A percentile compares a stretch with the other conserved stretches of the same genome.
phyloP scores from a whole-genome alignment of 306 rosid species.

The Malus fusca region DNA sequence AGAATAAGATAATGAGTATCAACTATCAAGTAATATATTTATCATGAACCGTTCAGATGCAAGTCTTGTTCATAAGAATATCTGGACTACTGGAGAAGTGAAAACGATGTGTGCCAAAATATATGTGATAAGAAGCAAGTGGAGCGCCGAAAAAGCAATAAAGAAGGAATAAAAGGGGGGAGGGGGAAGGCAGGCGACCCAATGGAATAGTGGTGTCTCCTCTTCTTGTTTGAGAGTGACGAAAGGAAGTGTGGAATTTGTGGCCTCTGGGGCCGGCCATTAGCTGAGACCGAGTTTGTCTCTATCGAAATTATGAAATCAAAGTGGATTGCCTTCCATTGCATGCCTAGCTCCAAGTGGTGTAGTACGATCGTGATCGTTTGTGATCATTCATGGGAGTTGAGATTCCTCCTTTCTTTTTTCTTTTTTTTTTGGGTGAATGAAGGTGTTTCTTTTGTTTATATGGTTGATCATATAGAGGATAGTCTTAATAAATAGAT shows the following conservation, averaged over 20 bases:
- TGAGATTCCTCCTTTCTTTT: neutral
- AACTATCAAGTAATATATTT: no score
- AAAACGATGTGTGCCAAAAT: neutral
- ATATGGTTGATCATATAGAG: no score
- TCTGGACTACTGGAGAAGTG: no score
- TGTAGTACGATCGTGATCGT: neutral
- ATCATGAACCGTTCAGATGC: no score
- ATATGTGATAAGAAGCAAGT: neutral
- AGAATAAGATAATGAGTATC: no score
- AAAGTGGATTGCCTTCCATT: neutral
- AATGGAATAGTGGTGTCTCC: slow-evolving; percentile 13
- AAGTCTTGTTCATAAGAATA: no score
- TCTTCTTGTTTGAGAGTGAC: slow-evolving; percentile 32
- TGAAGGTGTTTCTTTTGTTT: no score
- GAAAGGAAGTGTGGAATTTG: slow-evolving; percentile 15
- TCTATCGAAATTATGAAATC: neutral
- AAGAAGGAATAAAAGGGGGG: slow-evolving; percentile 6
- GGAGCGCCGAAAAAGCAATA: slow-evolving; percentile 20
- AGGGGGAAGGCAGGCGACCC: slow-evolving; percentile 10
- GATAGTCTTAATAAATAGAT: no score
- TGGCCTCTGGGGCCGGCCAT: slow-evolving; percentile 25
- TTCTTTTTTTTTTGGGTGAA: neutral
- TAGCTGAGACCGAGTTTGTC: slow-evolving; percentile 7
- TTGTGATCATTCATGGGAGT: neutral
- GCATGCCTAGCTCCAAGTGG: neutral